These are phyloP conservation scores for Albizia julibrissin DNA, from an alignment of 306 rosid genomes.

Conservation along the genomic window DNA sequence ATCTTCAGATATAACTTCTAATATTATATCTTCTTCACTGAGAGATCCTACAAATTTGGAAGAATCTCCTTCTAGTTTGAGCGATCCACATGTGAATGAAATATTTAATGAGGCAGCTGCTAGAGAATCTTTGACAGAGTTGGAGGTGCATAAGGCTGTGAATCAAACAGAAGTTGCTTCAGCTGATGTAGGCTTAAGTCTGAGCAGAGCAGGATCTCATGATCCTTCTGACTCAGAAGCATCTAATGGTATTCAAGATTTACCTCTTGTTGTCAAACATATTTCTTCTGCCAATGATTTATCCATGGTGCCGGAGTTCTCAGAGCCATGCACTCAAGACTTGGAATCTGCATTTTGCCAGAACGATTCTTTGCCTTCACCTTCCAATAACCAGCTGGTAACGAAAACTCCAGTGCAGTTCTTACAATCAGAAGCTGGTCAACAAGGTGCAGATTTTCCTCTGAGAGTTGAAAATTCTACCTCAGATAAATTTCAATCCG, in stretches of 20 bases:
- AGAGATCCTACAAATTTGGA: conserved; percentile 33
- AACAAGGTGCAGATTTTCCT: conserved; percentile 36
- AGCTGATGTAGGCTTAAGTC: conserved; percentile 35
- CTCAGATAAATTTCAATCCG: conserved; percentile 46
- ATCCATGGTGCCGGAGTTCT: conserved; percentile 36
- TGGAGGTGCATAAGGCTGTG: conserved; percentile 33
- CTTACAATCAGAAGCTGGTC: conserved; percentile 45
- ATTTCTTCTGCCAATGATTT: conserved; percentile 36
- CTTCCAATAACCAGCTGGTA: conserved; percentile 40
- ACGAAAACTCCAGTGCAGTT: conserved; percentile 37
- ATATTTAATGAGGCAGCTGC: conserved; percentile 40
- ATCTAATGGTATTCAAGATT: conserved; percentile 36
- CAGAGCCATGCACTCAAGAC: conserved; percentile 35
- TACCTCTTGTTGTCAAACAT: conserved; percentile 35
- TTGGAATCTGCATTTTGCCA: conserved; percentile 39
- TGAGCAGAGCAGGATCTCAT: conserved; percentile 29
- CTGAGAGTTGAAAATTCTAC: conserved; percentile 36
- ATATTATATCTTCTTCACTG: conserved; percentile 36
- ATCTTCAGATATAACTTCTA: conserved; percentile 34
- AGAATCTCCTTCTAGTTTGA: conserved; percentile 42
- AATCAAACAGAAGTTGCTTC: conserved; percentile 40
- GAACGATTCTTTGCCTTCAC: conserved; percentile 37
- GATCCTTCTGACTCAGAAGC: conserved; percentile 42
- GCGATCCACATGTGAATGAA: conserved; percentile 40
- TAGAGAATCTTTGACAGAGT: conserved; percentile 39